These are phyloP conservation scores for Leptodontidium sp. DNA, from an alignment of 2,329 filamentous ascomycete genomes.

Conservation along the genomic window DNA sequence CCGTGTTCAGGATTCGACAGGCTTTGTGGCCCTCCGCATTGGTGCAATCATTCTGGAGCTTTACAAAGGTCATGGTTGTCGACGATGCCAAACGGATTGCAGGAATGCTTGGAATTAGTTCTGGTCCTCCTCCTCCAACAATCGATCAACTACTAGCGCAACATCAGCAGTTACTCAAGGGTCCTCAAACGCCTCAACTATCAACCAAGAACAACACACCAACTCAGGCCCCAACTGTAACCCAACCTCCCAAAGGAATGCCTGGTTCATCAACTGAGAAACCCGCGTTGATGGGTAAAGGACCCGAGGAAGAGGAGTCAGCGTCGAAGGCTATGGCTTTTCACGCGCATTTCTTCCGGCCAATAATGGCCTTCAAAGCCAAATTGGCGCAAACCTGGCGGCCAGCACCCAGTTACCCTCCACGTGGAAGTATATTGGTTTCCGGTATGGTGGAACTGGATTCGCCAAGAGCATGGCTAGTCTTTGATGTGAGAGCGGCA, in stretches of 20 bases:
- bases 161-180: constrained; percentile 38
- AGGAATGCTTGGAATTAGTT: constrained; percentile 56
- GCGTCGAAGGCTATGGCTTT: constrained; percentile 26
- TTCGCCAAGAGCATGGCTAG: constrained; percentile 55
- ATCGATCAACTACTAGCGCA: constrained; percentile 40
- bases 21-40: constrained; percentile 63
- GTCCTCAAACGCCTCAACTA: constrained; percentile 24
- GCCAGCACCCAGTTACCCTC: constrained; percentile 53
- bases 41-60: constrained; percentile 59
- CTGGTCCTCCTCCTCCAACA: constrained; percentile 33
- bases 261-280: constrained; percentile 25
- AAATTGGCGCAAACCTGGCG: constrained; percentile 55
- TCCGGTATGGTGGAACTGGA: constrained; percentile 63
- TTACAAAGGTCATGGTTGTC: constrained; percentile 56
- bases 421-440: constrained; percentile 60
- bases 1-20: constrained; percentile 56
- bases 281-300: constrained; percentile 22
- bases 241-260: constrained; percentile 30
- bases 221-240: constrained; percentile 20
- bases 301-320: constrained; percentile 22
- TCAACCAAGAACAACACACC: constrained; percentile 37
- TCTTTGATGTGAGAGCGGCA: constrained; percentile 60
- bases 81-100: constrained; percentile 53
- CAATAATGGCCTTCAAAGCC: constrained; percentile 42
- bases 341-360: constrained; percentile 38